Evolutionary conservation across 2,329 filamentous ascomycete species (phyloP), one percentile per base, ranked within the genome.

Genomic region (Pseudogymnoascus sp.): DNA sequence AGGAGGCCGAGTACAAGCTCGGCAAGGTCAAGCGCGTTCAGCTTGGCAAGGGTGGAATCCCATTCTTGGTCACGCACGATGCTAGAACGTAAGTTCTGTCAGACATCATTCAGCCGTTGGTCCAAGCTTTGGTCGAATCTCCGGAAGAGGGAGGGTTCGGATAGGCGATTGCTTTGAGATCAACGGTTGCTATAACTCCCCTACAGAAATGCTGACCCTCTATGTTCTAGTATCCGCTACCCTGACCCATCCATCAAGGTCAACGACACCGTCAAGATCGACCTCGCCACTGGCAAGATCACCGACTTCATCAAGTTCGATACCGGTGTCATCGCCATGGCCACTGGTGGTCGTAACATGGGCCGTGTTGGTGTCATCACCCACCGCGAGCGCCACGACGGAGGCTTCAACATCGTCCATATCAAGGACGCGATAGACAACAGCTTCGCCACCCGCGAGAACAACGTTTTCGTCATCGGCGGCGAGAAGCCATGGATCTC

Each of bases 61-160:
- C 95, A 96, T 99, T 96, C 93, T 97, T 97, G 92, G 95, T 99
- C 91, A 99, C 95, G 93, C 95, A 99, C 91, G 95, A 99, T 95
- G 95, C 95, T 84, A 90, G 95, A 92, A 99, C 95, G 93, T 99
- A 86, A 96, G 93, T 97, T 89, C 86, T 89, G 83, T 87, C 83
- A 86, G 83, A 90, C 89, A 91, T 97, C 93, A 95, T 93, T 97
- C 93, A 97, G 93, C 88, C 93, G 93, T 97, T 97, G 93, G 91
- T 93, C 91, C 91, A 96, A 95, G 90, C 85, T 96, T 95, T 96
- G 92, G 92, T 82, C 80, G 80, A 84, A 78, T 61, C 59, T 61
- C 33, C 35, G 11, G 17, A 50, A 65, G 65, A 62, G 33, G 21
- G 26, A 62, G 35, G 61, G 28, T 47, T 62, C 40, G 23, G 40